These are phyloP conservation scores for Dimocarpus longan DNA, from an alignment of 345 rosid species.

Conservation along the genomic window DNA sequence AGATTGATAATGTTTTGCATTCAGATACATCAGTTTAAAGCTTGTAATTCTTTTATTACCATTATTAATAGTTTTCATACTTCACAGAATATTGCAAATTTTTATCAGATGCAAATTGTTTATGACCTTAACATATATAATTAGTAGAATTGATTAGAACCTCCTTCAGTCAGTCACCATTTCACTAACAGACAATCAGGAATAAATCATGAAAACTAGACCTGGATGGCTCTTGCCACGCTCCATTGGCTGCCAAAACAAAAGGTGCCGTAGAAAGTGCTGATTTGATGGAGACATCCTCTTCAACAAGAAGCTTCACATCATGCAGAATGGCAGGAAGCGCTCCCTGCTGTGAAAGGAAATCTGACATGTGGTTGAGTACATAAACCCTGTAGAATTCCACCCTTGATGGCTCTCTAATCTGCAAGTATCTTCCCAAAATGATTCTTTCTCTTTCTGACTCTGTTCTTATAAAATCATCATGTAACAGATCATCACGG, in stretches of 20 bases:
- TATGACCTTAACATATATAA: background rate
- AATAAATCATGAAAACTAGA: conserved; percentile 23
- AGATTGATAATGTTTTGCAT: background rate
- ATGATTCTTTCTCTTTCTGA: conserved; percentile 83
- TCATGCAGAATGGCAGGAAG: conserved; percentile 70
- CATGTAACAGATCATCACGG: conserved; percentile 76
- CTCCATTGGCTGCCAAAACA: conserved; percentile 83
- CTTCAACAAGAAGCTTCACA: conserved; percentile 68
- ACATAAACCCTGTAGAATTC: conserved; percentile 83
- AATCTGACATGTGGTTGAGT: conserved; percentile 85
- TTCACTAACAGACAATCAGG: conserved; percentile 9
- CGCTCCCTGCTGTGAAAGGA: conserved; percentile 61
- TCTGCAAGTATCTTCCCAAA: conserved; percentile 59
- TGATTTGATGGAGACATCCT: conserved; percentile 61
- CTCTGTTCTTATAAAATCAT: conserved; percentile 83
- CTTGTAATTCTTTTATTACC: background rate
- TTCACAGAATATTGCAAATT: background rate
- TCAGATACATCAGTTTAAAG: background rate
- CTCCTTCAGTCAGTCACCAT: background rate
- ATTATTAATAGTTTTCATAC: background rate
- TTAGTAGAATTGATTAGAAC: background rate
- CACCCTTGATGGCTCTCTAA: conserved; percentile 69
- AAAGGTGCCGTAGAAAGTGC: conserved; percentile 65
- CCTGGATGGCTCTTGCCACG: conserved; percentile 95
- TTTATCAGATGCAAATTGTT: background rate